Base-by-base conservation (phyloP, 805 yeast species). In the Millerozyma miso region DNA sequence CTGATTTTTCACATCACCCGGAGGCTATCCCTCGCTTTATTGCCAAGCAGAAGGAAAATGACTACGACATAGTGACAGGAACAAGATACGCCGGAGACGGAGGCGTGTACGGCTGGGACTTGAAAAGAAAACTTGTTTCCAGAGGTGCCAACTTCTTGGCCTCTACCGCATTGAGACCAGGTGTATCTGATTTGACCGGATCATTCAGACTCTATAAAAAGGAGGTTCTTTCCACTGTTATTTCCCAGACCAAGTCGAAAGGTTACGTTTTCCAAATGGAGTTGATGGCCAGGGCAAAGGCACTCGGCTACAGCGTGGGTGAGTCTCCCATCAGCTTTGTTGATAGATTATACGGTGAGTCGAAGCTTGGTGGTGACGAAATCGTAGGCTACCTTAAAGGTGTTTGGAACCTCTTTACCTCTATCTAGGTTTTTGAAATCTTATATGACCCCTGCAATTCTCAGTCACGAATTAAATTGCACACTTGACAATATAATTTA, bases 211-310 rank as follows among this genome's bases (percentile, higher is more conserved):
- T 84, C 51, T 84, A 85, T 71, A 83, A 82, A 62, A 84, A 83
- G 62, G 78, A 74, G 3, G 89, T 76, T 2, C 72, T 84, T 60
- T 76, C 79, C 48, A 77, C 80, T 56, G 76, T 85, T 49, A 85
- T 84, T 49, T 76, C 69, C 38, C 84, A 73, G 45, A 83, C 90
- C 38, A 73, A 77, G 57, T 79, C 86, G 31, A 84, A 85, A 66
- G 91, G 91, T 40, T 84, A 85, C 54, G 91, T 85, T 34, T 84
- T 84, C 78, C 91, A 84, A 67, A 84, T 84, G 91, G 91, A 84
- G 65, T 83, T 84, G 89, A 82, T 84, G 79, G 91, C 84, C 18
- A 77, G 91, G 52, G 91, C 91, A 33, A 75, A 86, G 58, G 71
- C 82, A n/a, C 65, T 81, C 59, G 83, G 83, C n/a, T 81, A 75